Evolutionary conservation across 164 flowering plant genomes (phyloP), one percentile per base, ranked within the genome.

Genomic region (Annona cherimola): DNA sequence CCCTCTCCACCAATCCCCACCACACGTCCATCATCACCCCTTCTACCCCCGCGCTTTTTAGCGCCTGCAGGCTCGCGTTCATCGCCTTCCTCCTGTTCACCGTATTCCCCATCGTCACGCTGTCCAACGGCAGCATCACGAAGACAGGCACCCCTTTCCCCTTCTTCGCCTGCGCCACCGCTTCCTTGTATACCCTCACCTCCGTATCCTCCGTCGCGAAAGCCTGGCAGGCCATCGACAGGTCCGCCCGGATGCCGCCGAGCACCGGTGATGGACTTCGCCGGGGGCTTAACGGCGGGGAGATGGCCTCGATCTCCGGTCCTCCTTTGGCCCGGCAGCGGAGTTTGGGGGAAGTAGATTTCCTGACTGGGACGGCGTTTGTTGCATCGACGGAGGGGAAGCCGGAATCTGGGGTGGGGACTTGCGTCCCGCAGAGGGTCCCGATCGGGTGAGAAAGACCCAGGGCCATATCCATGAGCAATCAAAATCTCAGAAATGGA

Each of bases 1-100:
- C 96, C 61, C 90, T 80, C 88, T 92, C 99, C 69, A 95, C 99
- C 80, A 95, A 74, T 0, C 99, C 99, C 99, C 99, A 95, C 99
- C 99, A 95, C 74, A 92, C 97, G 67, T 95, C 99, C 87, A 95
- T 80, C 99, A 95, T 95, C 3, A 95, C 71, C 76, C 99, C 99
- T 74, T 92, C 96, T 66, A 92, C 99, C 1, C 99, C 98, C 0
- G 98, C 98, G 73, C 94, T 92, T 79, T 88, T 91, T 77, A 95
- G 68, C 83, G 98, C 99, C 83, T 77, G 83, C 75, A 95, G 3
- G 54, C 97, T 90, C 72, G 90, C 94, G 66, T 88, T 86, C 92
- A 95, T 89, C 71, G 97, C 97, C 82, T 89, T 94, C 84, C 67
- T 84, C 78, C 94, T 61, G 44, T 90, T 88, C 82, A 94, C 86